Evolutionary conservation across 2,329 filamentous ascomycete genomes (phyloP).

Genomic region (Pseudocercospora macadamiae): DNA sequence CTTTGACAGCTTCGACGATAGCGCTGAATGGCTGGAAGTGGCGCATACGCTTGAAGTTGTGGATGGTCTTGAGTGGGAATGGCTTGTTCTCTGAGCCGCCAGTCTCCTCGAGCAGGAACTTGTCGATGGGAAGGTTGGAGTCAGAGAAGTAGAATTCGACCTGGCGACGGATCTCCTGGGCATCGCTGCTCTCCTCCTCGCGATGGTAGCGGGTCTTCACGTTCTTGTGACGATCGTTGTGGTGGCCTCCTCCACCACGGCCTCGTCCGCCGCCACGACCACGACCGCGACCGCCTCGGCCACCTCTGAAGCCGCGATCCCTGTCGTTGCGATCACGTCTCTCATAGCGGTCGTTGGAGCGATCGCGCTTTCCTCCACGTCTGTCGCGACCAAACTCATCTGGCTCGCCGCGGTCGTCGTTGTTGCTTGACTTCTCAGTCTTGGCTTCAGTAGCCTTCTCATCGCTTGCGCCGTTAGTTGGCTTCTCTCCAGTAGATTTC

Average conservation of each 20-base stretch:
- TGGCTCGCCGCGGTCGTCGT: constrained; percentile 26
- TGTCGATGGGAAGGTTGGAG: constrained; percentile 85
- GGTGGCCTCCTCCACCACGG: constrained; percentile 19
- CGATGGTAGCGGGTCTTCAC: constrained; percentile 36
- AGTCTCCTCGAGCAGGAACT: constrained; percentile 79
- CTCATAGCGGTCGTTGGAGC: constrained; percentile 17
- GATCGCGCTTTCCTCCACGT: constrained; percentile 20
- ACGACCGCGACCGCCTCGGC: constrained; percentile 13
- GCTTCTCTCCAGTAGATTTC: constrained; percentile 9
- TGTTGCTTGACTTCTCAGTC: constrained; percentile 20
- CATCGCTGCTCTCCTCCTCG: constrained; percentile 75
- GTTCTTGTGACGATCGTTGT: constrained; percentile 23
- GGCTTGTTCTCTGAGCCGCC: constrained; percentile 80
- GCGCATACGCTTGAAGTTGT: constrained; percentile 93
- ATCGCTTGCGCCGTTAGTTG: constrained; percentile 15
- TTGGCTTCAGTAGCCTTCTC: constrained; percentile 17
- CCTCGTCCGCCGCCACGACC: constrained; percentile 21
- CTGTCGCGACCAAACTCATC: constrained; percentile 21
- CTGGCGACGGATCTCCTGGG: constrained; percentile 81
- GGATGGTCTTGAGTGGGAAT: constrained; percentile 75
- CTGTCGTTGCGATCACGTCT: constrained; percentile 22
- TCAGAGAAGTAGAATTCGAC: constrained; percentile 97
- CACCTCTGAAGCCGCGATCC: constrained; percentile 18
- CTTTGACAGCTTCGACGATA: constrained; percentile 79
- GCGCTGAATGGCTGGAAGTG: constrained; percentile 87